Evolutionary conservation across 139 green algal species (phyloP).

Genomic region (Monoraphidium neglectum): DNA sequence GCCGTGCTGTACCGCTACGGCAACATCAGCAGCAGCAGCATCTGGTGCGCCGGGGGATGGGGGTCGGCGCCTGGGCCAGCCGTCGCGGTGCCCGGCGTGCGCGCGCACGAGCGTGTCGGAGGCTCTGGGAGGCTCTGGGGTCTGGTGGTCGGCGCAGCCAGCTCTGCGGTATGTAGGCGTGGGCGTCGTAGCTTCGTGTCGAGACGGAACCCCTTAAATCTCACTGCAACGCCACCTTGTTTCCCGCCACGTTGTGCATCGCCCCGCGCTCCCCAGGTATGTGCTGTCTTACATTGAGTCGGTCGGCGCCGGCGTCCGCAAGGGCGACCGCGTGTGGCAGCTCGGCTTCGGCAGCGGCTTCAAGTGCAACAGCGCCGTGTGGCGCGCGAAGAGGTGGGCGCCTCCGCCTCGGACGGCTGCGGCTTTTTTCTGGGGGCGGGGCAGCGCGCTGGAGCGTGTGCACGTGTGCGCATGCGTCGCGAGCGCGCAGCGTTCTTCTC

Average conservation of each 20-base stretch:
- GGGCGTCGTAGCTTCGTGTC: too few relatives aligned
- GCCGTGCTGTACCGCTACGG: slow-evolving; percentile 86
- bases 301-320: slow-evolving; percentile 52
- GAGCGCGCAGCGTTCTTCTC: not conserved
- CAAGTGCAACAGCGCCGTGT: slow-evolving; percentile 96
- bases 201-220: too few relatives aligned
- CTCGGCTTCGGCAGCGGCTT: slow-evolving; percentile 94
- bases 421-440: slow-evolving; percentile 15
- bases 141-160: too few relatives aligned
- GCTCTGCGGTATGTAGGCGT: too few relatives aligned
- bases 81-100: too few relatives aligned
- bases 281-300: slow-evolving; percentile 80
- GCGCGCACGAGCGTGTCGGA: too few relatives aligned
- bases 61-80: too few relatives aligned
- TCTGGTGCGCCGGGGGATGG: slow-evolving; percentile 67
- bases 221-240: too few relatives aligned
- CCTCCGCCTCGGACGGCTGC: too few relatives aligned
- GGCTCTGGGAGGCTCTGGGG: too few relatives aligned
- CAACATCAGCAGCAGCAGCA: slow-evolving; percentile 82
- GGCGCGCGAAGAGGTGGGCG: slow-evolving; percentile 68
- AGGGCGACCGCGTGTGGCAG: slow-evolving; percentile 87
- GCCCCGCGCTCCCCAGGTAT: slow-evolving; percentile 63
- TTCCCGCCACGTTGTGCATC: too few relatives aligned
- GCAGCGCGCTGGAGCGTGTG: not conserved
- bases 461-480: not conserved